A percentile compares a stretch with the other conserved stretches of the same genome.
These are phyloP conservation scores for Euphorbia schlechtendalii DNA, from an alignment of 441 rosid genomes.

Conservation along the genomic window DNA sequence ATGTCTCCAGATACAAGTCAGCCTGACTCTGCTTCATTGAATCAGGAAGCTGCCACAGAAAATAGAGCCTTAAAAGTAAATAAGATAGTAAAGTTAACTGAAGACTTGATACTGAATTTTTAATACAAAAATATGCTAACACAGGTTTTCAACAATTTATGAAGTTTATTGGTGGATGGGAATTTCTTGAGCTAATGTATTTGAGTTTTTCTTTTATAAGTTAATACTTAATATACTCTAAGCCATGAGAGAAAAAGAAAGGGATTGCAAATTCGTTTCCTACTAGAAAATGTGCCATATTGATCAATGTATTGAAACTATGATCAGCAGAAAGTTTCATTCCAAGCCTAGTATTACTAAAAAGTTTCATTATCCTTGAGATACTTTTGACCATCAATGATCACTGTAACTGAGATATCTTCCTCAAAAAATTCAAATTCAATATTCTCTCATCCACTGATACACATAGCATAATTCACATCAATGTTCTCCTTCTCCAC, in stretches of 20 bases:
- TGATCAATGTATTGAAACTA: neutral
- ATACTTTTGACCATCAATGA: neutral
- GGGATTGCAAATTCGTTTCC: neutral
- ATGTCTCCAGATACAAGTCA: conserved; percentile 92
- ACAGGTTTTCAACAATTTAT: neutral
- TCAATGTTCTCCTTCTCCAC: neutral
- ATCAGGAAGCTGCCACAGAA: conserved; percentile 79
- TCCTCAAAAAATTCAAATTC: neutral
- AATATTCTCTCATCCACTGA: neutral
- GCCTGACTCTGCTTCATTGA: conserved; percentile 99
- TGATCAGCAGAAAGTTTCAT: neutral
- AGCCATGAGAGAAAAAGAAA: neutral
- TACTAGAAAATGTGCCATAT: neutral
- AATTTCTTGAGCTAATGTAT: neutral
- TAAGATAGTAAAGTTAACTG: conserved; percentile 15
- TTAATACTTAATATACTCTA: neutral
- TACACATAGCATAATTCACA: neutral
- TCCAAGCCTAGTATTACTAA: neutral
- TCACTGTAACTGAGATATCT: neutral
- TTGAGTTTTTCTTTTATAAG: neutral
- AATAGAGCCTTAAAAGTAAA: conserved; percentile 10
- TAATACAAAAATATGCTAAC: neutral
- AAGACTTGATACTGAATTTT: conserved; percentile 2
- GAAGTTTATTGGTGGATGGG: neutral
- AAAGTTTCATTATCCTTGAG: neutral